Percentiles rank a stretch among this genome's conserved stretches.
Evolutionary conservation across 2,329 filamentous ascomycete species (phyloP).

Genomic region (Nemania serpens): DNA sequence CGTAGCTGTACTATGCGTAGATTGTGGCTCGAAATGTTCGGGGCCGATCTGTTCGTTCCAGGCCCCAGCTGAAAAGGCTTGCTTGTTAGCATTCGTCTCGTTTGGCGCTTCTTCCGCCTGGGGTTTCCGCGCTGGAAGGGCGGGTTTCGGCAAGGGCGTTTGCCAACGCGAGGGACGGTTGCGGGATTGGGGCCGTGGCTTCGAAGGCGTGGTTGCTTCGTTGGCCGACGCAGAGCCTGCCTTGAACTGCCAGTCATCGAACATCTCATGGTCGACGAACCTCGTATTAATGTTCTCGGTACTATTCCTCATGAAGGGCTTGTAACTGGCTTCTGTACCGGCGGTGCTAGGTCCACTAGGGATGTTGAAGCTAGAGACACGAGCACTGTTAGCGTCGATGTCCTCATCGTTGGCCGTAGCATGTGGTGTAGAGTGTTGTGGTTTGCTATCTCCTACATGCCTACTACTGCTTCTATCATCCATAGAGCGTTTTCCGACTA

Average conservation of each 20-base stretch:
- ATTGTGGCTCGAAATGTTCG: conserved; percentile 58
- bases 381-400: conserved; percentile 43
- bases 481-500: conserved; percentile 43
- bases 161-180: conserved; percentile 47
- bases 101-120: conserved; percentile 34
- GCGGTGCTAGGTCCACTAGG: conserved; percentile 47
- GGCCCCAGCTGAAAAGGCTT: conserved; percentile 55
- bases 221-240: conserved; percentile 48
- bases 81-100: conserved; percentile 28
- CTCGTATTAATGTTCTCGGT: conserved; percentile 65
- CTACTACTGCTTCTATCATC: conserved; percentile 10
- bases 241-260: conserved; percentile 55
- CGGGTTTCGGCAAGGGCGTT: conserved; percentile 42
- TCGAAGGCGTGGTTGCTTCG: conserved; percentile 40
- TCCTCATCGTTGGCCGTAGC: conserved; percentile 16
- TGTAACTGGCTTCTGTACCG: conserved; percentile 37
- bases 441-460: conserved; percentile 3
- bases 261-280: conserved; percentile 57
- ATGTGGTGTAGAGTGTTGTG: conserved; percentile 1
- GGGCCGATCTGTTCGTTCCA: conserved; percentile 61
- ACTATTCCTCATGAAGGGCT: conserved; percentile 55
- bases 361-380: conserved; percentile 56
- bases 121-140: conserved; percentile 30
- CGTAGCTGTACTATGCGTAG: conserved; percentile 44
- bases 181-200: conserved; percentile 47